These are phyloP conservation scores for Coniochaeta prunicola DNA, from an alignment of 2,329 filamentous ascomycete genomes.

Conservation along the genomic window DNA sequence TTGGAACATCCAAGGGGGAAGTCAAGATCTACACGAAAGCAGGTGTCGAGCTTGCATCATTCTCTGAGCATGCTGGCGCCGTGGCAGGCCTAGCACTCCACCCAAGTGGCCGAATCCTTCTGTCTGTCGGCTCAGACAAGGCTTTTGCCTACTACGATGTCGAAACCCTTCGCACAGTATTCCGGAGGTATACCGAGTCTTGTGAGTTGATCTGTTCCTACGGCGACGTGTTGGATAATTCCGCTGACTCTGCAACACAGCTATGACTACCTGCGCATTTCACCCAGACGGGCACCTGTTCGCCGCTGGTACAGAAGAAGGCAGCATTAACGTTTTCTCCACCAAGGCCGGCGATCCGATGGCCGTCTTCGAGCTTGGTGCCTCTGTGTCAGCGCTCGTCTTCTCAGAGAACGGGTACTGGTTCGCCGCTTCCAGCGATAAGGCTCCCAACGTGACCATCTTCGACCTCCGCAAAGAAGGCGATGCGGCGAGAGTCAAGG, in stretches of 20 bases:
- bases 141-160: conserved; percentile 88
- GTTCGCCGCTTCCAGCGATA: conserved; percentile 77
- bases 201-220: conserved; percentile 46
- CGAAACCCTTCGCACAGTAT: conserved; percentile 56
- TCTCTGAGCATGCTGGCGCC: conserved; percentile 77
- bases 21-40: conserved; percentile 70
- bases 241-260: conserved; percentile 38
- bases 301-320: conserved; percentile 71
- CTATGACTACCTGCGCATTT: conserved; percentile 70
- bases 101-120: conserved; percentile 74
- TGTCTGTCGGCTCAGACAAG: conserved; percentile 86
- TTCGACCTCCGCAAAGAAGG: conserved; percentile 93
- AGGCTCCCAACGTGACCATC: conserved; percentile 71
- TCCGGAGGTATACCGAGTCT: conserved; percentile 72
- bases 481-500: conserved; percentile 71
- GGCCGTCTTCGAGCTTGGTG: conserved; percentile 62
- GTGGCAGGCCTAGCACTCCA: conserved; percentile 74
- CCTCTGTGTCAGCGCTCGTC: conserved; percentile 65
- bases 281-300: conserved; percentile 96
- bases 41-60: conserved; percentile 59
- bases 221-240: not conserved
- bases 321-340: conserved; percentile 84
- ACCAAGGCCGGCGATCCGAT: conserved; percentile 72
- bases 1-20: conserved; percentile 67
- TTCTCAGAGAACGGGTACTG: conserved; percentile 98